Base-by-base conservation (phyloP, 2,329 filamentous ascomycete genomes). In the Fusarium sp. region DNA sequence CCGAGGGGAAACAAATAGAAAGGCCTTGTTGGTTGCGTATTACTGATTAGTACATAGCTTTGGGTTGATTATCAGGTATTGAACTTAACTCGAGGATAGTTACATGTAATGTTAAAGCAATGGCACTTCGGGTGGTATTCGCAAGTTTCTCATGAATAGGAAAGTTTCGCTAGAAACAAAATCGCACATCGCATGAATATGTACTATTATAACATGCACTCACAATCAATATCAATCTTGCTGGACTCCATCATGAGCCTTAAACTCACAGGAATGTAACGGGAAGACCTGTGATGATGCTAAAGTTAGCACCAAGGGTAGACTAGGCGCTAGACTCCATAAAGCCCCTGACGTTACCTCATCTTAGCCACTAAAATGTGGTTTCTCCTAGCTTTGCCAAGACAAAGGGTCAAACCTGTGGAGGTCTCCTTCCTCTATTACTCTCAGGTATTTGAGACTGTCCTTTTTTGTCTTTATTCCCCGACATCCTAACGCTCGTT, bases 401-500 rank as follows among this genome's bases (percentile, higher is more conserved):
- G 61, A 55, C 41, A 48, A n/a, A 57, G 37, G 49, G 62, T 49
- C 41, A 61, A 56, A 46, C 14, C 17, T 17, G 60, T 67, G 63
- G 55, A 62, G 32, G 42, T 30, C 53, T 56, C 42, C 56, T 63
- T 56, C 56, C 38, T 23, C 54, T 44, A 37, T 40, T 35, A 50
- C 30, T 40, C 44, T 50, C 23, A 41, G 42, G 48, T 55, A 48
- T 62, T 38, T 30, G 32, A 56, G 49, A 68, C 44, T 67, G 63
- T 45, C 59, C 62, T 41, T 64, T 64, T 41, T 53, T 49, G 52
- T 35, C 44, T 54, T 67, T 33, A 45, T 61, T 42, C 53, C 26
- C 44, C 33, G 17, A 37, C 20, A 48, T 14, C 30, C 37, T 35
- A 44, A 45, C 64, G n/a, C 40, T 63, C 37, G 30, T 33, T 56